Conservation (phyloP, 805 yeast genomes). For the Lipomyces anomalus region DNA sequence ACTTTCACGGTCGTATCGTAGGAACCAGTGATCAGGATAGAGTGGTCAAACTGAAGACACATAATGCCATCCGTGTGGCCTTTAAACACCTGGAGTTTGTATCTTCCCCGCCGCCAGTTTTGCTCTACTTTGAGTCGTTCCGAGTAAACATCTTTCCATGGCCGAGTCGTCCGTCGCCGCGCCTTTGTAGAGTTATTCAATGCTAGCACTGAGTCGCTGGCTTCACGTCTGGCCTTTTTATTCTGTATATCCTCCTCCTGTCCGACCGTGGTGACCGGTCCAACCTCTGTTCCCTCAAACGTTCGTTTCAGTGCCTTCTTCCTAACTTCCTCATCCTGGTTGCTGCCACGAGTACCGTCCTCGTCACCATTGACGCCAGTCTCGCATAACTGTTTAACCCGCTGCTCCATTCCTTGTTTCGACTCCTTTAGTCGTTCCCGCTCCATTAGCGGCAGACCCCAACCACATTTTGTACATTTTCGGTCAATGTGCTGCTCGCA, state of each 20-base stretch:
- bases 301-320: too few species aligned
- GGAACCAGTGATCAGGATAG: slow-evolving; percentile 81
- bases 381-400: slow-evolving; percentile 3
- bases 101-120: slow-evolving; percentile 87
- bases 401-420: slow-evolving; percentile 20
- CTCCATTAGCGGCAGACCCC: slow-evolving; percentile 95
- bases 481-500: slow-evolving; percentile 97
- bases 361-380: not conserved
- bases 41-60: slow-evolving; percentile 76
- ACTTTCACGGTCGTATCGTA: slow-evolving; percentile 84
- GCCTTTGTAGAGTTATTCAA: too few species aligned
- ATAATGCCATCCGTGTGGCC: slow-evolving; percentile 90
- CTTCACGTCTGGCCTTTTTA: too few species aligned
- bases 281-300: too few species aligned
- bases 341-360: slow-evolving; percentile 23
- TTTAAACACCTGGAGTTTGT: slow-evolving; percentile 53
- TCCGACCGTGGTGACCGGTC: too few species aligned
- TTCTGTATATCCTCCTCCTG: too few species aligned
- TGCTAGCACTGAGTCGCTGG: too few species aligned
- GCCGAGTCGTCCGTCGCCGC: too few species aligned
- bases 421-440: slow-evolving; percentile 46
- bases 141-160: slow-evolving; percentile 93
- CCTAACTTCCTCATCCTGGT: too few species aligned
- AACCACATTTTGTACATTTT: slow-evolving; percentile 96
- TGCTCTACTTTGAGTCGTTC: slow-evolving; percentile 88